Evolutionary conservation across 805 yeast species (phyloP).

Genomic region (Wickerhamomyces xylosicus): DNA sequence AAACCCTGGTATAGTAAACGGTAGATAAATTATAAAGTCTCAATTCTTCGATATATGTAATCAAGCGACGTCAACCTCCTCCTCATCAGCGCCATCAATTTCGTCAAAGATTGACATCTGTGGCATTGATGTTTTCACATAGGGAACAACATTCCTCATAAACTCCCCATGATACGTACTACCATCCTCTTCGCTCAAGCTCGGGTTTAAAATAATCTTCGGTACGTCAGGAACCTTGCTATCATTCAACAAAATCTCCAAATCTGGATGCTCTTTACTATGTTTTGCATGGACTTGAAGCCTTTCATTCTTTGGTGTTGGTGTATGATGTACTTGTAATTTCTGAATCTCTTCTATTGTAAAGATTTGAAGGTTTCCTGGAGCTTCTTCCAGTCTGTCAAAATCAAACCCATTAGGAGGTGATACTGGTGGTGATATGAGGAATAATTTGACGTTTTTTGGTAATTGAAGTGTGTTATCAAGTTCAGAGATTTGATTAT

Average conservation of each 20-base stretch:
- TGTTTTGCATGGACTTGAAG: constrained; percentile 2
- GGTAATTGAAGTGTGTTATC: constrained; percentile 24
- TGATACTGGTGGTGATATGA: constrained; percentile 32
- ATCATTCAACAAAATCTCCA: constrained; percentile 17
- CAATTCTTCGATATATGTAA: neutral
- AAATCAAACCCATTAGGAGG: constrained; percentile 32
- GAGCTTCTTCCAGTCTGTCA: constrained; percentile 26
- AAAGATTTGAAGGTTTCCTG: constrained; percentile 20
- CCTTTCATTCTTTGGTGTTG: constrained; percentile 2
- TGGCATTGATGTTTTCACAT: constrained; percentile 24
- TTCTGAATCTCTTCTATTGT: constrained; percentile 17
- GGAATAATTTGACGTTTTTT: constrained; percentile 21
- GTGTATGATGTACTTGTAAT: neutral
- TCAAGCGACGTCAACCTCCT: neutral
- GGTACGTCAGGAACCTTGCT: constrained; percentile 10
- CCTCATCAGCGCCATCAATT: constrained; percentile 2
- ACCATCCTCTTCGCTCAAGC: constrained; percentile 15
- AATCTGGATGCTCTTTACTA: neutral
- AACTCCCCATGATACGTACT: constrained; percentile 14
- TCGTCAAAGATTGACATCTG: constrained; percentile 29
- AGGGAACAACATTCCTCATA: constrained; percentile 9
- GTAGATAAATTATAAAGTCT: neutral
- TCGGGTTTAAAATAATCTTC: constrained; percentile 17
- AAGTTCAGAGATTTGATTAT: neutral
- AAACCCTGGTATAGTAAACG: neutral